These are phyloP conservation scores for Millerago galiae DNA, from an alignment of 805 yeast genomes.

Conservation along the genomic window DNA sequence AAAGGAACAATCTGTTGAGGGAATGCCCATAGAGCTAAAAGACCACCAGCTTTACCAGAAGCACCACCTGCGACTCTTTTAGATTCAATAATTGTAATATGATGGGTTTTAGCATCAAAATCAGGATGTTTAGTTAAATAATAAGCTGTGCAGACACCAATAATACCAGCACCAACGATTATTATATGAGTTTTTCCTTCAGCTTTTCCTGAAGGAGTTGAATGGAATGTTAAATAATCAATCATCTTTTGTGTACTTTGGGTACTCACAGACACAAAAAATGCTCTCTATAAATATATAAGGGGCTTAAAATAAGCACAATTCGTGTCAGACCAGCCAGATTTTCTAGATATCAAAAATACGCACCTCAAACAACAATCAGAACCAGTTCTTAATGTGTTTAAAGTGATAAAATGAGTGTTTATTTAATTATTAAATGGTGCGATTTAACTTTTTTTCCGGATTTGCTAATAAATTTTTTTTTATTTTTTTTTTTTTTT, in stretches of 20 bases:
- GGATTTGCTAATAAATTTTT: too few relatives aligned
- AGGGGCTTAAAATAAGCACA: too few relatives aligned
- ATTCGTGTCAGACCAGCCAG: too few relatives aligned
- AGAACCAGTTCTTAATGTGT: too few relatives aligned
- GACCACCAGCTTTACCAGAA: constrained; percentile 95
- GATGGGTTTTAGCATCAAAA: constrained; percentile 65
- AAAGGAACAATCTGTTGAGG: constrained; percentile 91
- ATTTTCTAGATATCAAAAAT: too few relatives aligned
- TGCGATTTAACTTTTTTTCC: too few relatives aligned
- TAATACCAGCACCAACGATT: constrained; percentile 92
- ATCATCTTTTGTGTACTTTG: constrained; percentile 3
- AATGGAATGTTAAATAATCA: constrained; percentile 18
- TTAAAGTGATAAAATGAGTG: too few relatives aligned
- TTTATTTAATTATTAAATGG: too few relatives aligned
- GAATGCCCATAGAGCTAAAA: constrained; percentile 93
- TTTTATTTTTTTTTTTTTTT: too few relatives aligned
- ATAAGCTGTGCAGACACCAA: constrained; percentile 93
- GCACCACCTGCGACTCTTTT: constrained; percentile 97
- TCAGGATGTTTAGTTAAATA: constrained; percentile 78
- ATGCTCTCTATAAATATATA: too few relatives aligned
- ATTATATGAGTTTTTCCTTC: constrained; percentile 69
- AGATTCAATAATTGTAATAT: constrained; percentile 80
- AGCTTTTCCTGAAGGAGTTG: constrained; percentile 23
- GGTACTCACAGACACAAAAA: too few relatives aligned
- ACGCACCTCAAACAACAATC: too few relatives aligned